Percentiles rank a stretch among this genome's conserved stretches.
phyloP scores from a whole-genome alignment of 2,329 filamentous ascomycete genomes.

The Colletotrichum sp. region DNA sequence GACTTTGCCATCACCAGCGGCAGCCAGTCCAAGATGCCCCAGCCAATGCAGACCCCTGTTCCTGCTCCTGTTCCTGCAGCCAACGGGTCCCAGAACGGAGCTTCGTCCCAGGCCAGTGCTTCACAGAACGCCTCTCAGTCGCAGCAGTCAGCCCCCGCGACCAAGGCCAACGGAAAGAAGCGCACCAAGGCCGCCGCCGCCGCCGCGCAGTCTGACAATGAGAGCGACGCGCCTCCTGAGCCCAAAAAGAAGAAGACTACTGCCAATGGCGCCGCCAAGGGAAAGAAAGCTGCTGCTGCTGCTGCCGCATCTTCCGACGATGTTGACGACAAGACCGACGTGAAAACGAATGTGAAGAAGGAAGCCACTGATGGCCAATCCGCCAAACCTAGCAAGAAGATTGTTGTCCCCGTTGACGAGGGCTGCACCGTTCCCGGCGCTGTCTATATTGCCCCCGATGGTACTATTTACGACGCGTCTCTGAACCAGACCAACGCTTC shows the following conservation, averaged over 20 bases:
- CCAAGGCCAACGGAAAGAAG: slow-evolving; percentile 19
- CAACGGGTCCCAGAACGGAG: not conserved
- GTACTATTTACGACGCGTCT: slow-evolving; percentile 78
- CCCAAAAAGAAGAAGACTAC: slow-evolving; percentile 33
- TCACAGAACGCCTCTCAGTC: slow-evolving; percentile 1
- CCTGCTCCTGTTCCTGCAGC: not conserved
- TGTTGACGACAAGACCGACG: slow-evolving; percentile 29
- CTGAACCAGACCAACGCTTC: slow-evolving; percentile 78
- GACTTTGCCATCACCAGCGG: slow-evolving; percentile 27
- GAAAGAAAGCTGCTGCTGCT: not conserved
- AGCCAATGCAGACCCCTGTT: not conserved
- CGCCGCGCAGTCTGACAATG: slow-evolving; percentile 24
- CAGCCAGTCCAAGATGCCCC: not conserved
- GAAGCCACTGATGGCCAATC: slow-evolving; percentile 48
- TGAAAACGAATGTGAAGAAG: slow-evolving; percentile 28
- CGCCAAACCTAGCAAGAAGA: slow-evolving; percentile 45
- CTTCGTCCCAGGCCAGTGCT: not conserved
- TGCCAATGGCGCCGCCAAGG: slow-evolving; percentile 14
- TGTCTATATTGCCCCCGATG: slow-evolving; percentile 71
- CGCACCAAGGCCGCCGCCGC: slow-evolving; percentile 24
- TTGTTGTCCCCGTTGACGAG: slow-evolving; percentile 58
- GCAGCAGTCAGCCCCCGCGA: not conserved
- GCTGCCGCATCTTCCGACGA: slow-evolving; percentile 18
- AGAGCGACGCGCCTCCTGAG: slow-evolving; percentile 29
- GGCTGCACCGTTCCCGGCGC: slow-evolving; percentile 39